Evolutionary conservation across 2,329 filamentous ascomycete genomes (phyloP), one percentile per base, ranked within the genome.

Genomic region (Beauveria sp.): DNA sequence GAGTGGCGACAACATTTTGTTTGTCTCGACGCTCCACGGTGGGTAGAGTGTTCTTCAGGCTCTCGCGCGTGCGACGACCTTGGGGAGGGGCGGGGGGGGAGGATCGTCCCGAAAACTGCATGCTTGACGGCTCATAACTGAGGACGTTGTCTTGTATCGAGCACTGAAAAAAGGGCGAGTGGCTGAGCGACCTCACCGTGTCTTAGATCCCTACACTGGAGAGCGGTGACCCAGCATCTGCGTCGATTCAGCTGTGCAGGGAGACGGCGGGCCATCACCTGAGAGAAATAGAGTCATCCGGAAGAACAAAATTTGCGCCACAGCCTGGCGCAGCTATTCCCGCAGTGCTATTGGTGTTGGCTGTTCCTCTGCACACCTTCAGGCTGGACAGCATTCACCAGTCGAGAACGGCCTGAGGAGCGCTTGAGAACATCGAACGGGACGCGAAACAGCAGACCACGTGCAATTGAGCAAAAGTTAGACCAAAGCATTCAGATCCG

Each of bases 11-110:
- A 93, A 90, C 71, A 90, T 99, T 68, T 80, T 98, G 66, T 99
- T 99, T 76, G 93, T 99, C 65, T 97, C 93, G 64, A 99, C 95
- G 20, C 80, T 99, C 64, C 95, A 99, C 74, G 95, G 95, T 62
- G 95, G 95, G 64, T 98, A 83, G 43, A 38, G n/a, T 18, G n/a
- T 42, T 38, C 9, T n/a, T 49, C 14, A 9, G 38, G 42, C 34
- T 10, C 51, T 3, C 50, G n/a, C 18, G 8, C 48, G 24, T 50
- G 48, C 38, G 16, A 42, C 26, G 46, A 22, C 31, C 50, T 38
- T 16, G 34, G 14, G 14, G 34, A 16, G 34, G 34, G 34, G 34
- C 5, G 12, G 12, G 34, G 34, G 12, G 31, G 31, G 12, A 5
- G 8, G 45, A 48, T 38, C 34, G 34, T 38, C 34, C 34, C 14